phyloP scores from a whole-genome alignment of 352 stramenopile genomes.

The Pythium folliculosum region DNA sequence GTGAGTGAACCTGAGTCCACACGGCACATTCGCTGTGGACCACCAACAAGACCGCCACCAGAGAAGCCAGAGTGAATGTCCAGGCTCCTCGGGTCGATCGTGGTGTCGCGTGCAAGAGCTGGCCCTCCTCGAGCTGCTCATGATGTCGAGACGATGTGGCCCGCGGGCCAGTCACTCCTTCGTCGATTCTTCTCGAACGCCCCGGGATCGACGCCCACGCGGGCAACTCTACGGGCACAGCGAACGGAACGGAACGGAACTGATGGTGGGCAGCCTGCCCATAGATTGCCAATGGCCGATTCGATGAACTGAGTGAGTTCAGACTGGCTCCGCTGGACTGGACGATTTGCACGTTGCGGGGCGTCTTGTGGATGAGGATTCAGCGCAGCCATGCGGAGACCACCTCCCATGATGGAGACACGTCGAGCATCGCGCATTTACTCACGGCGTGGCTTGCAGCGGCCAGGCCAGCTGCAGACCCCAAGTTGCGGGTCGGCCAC shows the following conservation, averaged over 20 bases:
- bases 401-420: not conserved
- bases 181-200: constrained; percentile 34
- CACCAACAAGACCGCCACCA: constrained; percentile 23
- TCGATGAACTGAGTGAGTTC: too few species aligned
- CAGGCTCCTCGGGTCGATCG: constrained; percentile 5
- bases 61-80: constrained; percentile 28
- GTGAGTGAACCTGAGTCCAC: too few species aligned
- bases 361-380: not conserved
- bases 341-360: not conserved
- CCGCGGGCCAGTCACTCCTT: constrained; percentile 15
- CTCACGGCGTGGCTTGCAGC: not conserved
- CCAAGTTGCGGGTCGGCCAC: not conserved
- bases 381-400: not conserved
- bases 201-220: not conserved
- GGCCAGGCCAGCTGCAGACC: not conserved
- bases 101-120: constrained; percentile 17
- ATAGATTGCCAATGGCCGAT: not conserved
- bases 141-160: constrained; percentile 11
- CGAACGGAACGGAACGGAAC: constrained; percentile 23
- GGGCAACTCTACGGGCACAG: not conserved
- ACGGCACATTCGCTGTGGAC: constrained; percentile 24
- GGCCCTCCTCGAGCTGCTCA: constrained; percentile 1
- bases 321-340: too few species aligned
- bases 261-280: not conserved
- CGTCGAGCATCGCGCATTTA: not conserved